phyloP scores from a whole-genome alignment of 352 stramenopile genomes.

The Albugo laibachii region DNA sequence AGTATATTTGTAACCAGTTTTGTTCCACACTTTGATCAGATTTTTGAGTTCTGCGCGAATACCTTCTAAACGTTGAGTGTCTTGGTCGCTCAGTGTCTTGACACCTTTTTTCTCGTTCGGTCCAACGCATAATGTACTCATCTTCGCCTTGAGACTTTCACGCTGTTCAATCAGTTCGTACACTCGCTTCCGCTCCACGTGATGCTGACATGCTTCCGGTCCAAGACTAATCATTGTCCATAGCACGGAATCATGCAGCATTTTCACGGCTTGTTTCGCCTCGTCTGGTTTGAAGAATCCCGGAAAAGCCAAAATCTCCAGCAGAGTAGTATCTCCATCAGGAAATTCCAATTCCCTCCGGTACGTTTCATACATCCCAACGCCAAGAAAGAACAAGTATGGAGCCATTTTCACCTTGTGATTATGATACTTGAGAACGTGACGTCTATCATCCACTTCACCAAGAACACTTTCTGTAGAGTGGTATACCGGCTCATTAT shows the following conservation, averaged over 20 bases:
- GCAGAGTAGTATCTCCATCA: constrained; percentile 41
- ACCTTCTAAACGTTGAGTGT: constrained; percentile 20
- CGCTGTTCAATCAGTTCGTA: constrained; percentile 44
- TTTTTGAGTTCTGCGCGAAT: constrained; percentile 37
- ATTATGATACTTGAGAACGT: constrained; percentile 64
- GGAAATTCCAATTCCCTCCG: constrained; percentile 50
- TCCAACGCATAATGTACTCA: constrained; percentile 28
- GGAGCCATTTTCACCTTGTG: constrained; percentile 72
- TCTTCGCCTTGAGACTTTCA: constrained; percentile 43
- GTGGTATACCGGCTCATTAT: constrained; percentile 41
- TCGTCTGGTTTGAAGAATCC: constrained; percentile 43
- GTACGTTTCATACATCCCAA: constrained; percentile 62
- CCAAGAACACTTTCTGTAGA: constrained; percentile 25
- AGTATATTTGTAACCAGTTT: constrained; percentile 72
- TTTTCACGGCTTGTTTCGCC: constrained; percentile 43
- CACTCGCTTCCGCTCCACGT: constrained; percentile 46
- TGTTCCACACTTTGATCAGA: constrained; percentile 44
- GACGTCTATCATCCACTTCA: constrained; percentile 24
- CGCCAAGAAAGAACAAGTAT: constrained; percentile 62
- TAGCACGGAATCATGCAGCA: constrained; percentile 55
- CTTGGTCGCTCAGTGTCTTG: constrained; percentile 17
- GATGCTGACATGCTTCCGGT: constrained; percentile 42
- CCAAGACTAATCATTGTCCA: constrained; percentile 56
- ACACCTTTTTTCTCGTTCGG: constrained; percentile 30
- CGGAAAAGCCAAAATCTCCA: constrained; percentile 54